Conservation (phyloP, 345 rosid genomes). For the Lepidium didymum region DNA sequence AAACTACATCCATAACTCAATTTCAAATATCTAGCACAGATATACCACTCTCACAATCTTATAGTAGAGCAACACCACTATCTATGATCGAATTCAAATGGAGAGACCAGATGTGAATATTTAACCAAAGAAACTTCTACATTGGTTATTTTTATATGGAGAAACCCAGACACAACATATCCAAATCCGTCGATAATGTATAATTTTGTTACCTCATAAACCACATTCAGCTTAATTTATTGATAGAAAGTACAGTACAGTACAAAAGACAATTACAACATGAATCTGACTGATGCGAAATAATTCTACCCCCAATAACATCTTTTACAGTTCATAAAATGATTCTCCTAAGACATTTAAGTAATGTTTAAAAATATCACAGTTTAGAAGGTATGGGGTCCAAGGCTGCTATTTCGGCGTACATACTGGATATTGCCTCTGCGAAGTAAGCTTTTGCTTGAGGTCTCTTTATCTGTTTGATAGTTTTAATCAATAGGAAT, state of each 20-base stretch:
- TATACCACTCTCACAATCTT: no score
- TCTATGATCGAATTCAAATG: no score
- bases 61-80: no score
- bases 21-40: no score
- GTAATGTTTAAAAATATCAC: constrained; percentile 6
- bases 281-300: neutral
- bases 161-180: no score
- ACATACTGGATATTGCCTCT: constrained; percentile 63
- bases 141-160: no score
- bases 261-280: neutral
- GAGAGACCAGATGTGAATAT: no score
- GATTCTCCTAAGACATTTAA: neutral
- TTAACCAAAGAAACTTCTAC: no score
- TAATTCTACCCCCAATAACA: constrained; percentile 1
- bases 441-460: constrained; percentile 71
- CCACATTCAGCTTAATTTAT: neutral
- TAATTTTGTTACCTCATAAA: no score
- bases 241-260: neutral
- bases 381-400: constrained; percentile 25
- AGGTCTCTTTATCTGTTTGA: constrained; percentile 71
- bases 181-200: no score
- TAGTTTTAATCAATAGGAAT: neutral
- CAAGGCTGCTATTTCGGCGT: constrained; percentile 41
- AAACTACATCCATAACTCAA: no score
- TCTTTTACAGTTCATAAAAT: neutral